Base-by-base conservation (phyloP, 1,284 basidiomycete species). In the Ceratobasidium papillatum region DNA sequence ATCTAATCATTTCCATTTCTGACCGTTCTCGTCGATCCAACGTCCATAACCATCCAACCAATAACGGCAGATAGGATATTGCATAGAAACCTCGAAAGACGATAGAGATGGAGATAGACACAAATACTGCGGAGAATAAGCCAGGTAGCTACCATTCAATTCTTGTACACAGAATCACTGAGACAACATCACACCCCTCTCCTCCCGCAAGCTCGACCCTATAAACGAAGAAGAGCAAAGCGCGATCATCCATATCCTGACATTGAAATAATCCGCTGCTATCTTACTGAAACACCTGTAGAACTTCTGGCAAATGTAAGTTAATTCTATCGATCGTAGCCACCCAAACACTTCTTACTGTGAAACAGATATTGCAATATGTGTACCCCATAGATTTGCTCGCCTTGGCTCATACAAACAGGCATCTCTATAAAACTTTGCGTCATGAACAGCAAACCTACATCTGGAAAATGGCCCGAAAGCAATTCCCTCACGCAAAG, bases 241-340 rank as follows among this genome's bases (percentile, higher is more conserved):
- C 38, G 41, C 22, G 56, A 72, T 12, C 25, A 72, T 22, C 69
- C 69, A 25, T 72, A 61, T 30, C 69, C 69, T 14, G 69, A 72
- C 14, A 19, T 72, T n/a, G 43, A 7, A 47, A n/a, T 62, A 17
- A 45, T 51, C 3, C 69, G 69, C 27, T 61, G 41, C 12, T 72
- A 72, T 51, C 19, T 72, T 17, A 30, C n/a, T 12, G 69, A 72
- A 34, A 14, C 34, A 22, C 69, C 69, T 51, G 7, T 72, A 19
- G 69, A 72, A 22, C 12, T 72, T 30, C 27, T 72, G 3, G 25
- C 69, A 17, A 72, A 72, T 12, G 69, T 62, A 7, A 47, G 69
- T 61, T 34, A 9, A 14, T 41, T 68, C 9, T 9, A n/a, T 47
- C 47, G 12, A 32, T 38, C 22, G 9, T 36, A 30, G 27, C 47